Evolutionary conservation across 176 grass and related monocot species (phyloP), one percentile per base, ranked within the genome.

Genomic region (Zizania latifolia): DNA sequence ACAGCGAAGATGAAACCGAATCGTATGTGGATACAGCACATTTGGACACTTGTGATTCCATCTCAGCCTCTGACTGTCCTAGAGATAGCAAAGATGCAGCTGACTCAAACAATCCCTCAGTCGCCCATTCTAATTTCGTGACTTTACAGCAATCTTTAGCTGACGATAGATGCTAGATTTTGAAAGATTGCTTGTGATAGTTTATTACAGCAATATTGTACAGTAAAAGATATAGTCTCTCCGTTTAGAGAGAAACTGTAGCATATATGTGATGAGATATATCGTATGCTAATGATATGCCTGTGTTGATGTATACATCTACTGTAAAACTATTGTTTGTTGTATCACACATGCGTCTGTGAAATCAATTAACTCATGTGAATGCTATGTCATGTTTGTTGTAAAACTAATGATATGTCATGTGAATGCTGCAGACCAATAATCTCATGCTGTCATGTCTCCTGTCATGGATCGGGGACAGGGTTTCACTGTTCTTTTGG

Each of bases 61-160:
- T 78, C 70, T 86, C 83, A 57, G 72, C 58, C 34, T 86, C 86
- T 24, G 86, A 93, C 30, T 70, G 17, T 41, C 57, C 77, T 32
- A 82, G 87, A 78, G 72, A 80, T 63, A 57, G 80, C 37, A 78
- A 65, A 69, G 58, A 72, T 44, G 13, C 34, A n/a, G 67, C 48
- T 78, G 79, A 44, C 48, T 77, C 58, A 3, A 61, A 35, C 28
- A 19, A 81, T 43, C 19, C 46, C 32, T 75, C 32, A n/a, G 58
- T 48, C 76, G 65, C 41, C 71, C 50, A 17, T 68, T 5, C 26
- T 61, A 58, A 67, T 41, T 43, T 16, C 85, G 51, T 62, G 67
- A 44, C 48, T 77, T 61, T 41, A 11, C 14, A 45, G 55, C 15
- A 27, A 61, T 71, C 78, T 66, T 59, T 37, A 2, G 72, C 21